Base-by-base conservation (phyloP, 352 stramenopile genomes). In the Pythium guiyangense region DNA sequence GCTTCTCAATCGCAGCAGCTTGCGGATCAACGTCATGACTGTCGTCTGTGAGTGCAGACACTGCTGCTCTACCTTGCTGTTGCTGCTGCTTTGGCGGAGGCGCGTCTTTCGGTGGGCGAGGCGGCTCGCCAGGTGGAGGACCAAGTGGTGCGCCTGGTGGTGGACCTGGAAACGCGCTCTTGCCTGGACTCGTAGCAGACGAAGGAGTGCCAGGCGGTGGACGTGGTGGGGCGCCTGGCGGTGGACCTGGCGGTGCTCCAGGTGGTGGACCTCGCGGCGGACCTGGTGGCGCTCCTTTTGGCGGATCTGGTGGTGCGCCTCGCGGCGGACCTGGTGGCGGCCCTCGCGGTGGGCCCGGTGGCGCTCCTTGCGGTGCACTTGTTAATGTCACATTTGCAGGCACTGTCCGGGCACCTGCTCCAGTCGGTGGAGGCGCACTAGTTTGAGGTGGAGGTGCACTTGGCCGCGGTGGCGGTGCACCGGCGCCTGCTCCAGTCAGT, bases 101-200 rank as follows among this genome's bases (percentile, higher is more conserved):
- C 6, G 69, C 66, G 5, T 71, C 71, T 45, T 77, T 82, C n/a
- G 75, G 80, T 12, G 79, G 79, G 22, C 75, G 67, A 2, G 78
- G 78, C 3, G 76, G 71, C 39, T 74, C 61, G 2, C 77, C 72
- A 8, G 69, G 74, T 27, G 77, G 80, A 18, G 80, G 74, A 1
- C 59, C 73, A 1, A 73, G 77, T 26, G 77, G 78, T 39, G 64
- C 71, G 29, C 79, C 77, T 20, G 70, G 67, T 2, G 80, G 76
- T 4, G 74, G 75, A 18, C 60, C 67, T 2, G 71, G 69, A 10
- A 66, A 37, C 0, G 35, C 40, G 8, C 49, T 27, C 53, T 62
- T 54, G 18, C 22, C 45, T 26, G 55, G 61, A 44, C 55, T 49
- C 0, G 66, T 60, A 6, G 49, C 6, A 31, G 29, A 20, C 12